Evolutionary conservation across 768 basidiomycete genomes (phyloP).

Genomic region (Agrocybe chaxingu): DNA sequence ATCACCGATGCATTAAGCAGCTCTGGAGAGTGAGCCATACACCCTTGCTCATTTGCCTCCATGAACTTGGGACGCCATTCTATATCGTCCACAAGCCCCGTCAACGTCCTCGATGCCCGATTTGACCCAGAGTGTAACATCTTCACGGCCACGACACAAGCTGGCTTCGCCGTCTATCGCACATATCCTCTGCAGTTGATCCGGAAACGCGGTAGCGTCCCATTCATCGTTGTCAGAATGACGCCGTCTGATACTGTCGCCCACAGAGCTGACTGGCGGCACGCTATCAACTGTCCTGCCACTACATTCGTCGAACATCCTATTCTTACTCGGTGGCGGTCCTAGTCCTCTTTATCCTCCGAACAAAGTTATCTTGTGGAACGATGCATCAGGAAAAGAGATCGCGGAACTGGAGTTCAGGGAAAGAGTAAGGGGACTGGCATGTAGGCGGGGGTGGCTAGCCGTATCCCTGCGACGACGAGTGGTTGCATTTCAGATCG

Average conservation of each 20-base stretch:
- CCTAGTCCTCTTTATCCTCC: constrained; percentile 86
- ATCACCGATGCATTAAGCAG: constrained; percentile 6
- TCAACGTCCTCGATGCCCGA: constrained; percentile 72
- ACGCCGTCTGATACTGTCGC: constrained; percentile 11
- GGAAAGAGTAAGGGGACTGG: constrained; percentile 76
- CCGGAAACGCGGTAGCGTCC: constrained; percentile 69
- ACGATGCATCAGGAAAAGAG: constrained; percentile 71
- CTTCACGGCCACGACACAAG: constrained; percentile 76
- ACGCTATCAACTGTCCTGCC: constrained; percentile 77
- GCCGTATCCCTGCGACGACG: constrained; percentile 77
- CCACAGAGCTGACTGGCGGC: constrained; percentile 70
- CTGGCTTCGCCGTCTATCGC: constrained; percentile 81
- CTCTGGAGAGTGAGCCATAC: not conserved
- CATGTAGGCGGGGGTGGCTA: constrained; percentile 81
- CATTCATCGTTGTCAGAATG: not conserved
- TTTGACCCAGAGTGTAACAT: constrained; percentile 80
- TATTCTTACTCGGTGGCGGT: constrained; percentile 87
- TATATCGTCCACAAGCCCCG: constrained; percentile 72
- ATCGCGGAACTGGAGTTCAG: constrained; percentile 89
- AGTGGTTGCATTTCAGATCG: constrained; percentile 76
- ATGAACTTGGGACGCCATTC: constrained; percentile 89
- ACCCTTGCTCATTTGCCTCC: constrained; percentile 22
- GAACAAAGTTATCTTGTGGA: constrained; percentile 91
- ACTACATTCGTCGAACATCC: constrained; percentile 74
- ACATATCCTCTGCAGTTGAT: constrained; percentile 73